Base-by-base conservation (phyloP, 1,284 basidiomycete species). In the Neonothopanus nambi region DNA sequence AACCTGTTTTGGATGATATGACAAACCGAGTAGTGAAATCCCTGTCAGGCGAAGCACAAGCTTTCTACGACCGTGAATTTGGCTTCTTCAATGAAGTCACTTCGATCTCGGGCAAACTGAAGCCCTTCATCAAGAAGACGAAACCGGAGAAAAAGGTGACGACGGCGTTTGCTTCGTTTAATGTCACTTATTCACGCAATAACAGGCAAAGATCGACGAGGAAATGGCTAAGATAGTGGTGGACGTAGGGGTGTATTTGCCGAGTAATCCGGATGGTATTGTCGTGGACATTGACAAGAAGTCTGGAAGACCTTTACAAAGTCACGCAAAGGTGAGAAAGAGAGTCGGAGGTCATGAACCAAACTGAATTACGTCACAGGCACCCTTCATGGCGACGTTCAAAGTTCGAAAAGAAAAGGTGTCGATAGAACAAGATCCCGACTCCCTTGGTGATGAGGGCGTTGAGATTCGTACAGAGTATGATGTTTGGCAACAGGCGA, bases 311-410 rank as follows among this genome's bases (percentile, higher is more conserved):
- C 97, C 97, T 2, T 74, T 99, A 35, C 97, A 99, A 71, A 94
- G 90, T 67, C 97, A 99, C 64, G 97, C 97, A 6, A 99, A 99
- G 79, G 93, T 92, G 41, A 15, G 40, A 50, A 15, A 24, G 5
- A 2, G 45, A 43, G 38, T 15, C 35, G 49, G 17, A 38, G 24
- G 23, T 20, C 26, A 41, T 40, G 24, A 33, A 49, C 15, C 43
- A 17, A 36, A 21, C 28, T 21, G 20, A 24, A 23, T 7, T 26
- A 45, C 24, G 43, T 59, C 21, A 3, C 57, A 95, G 93, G 95
- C 97, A 4, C 97, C 97, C 0, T 99, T 99, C 76, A 99, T 99
- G 97, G 97, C 97, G 0, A 98, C 97, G 0, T 99, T 99, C 81
- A 97, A 96, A 77, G 97, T 99, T 18, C 83, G 90, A 58, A 95